Conservation (phyloP, 441 rosid species). For the Raphanus hybrid region DNA sequence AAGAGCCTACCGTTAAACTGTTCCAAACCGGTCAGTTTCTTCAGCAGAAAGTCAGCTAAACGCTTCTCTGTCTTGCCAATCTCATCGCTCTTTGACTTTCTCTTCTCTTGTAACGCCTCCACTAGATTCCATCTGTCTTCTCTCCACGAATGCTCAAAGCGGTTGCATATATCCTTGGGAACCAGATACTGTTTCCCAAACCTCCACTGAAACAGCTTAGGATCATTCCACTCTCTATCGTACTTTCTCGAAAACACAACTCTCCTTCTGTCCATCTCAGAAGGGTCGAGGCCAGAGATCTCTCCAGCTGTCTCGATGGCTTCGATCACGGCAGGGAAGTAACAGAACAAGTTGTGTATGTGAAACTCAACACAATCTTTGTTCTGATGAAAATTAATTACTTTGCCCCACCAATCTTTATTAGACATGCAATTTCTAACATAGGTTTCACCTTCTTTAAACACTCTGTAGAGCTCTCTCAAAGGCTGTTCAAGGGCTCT, state of each 20-base stretch:
- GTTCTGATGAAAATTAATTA: slow-evolving; percentile 73
- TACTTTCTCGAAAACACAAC: slow-evolving; percentile 67
- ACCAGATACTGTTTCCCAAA: slow-evolving; percentile 84
- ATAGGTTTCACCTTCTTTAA: slow-evolving; percentile 88
- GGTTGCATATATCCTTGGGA: slow-evolving; percentile 57
- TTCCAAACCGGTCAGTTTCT: slow-evolving; percentile 63
- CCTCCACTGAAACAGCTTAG: slow-evolving; percentile 75
- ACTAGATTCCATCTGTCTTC: slow-evolving; percentile 85
- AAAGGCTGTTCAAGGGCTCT: slow-evolving; percentile 80
- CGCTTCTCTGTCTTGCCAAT: slow-evolving; percentile 63
- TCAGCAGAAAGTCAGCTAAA: slow-evolving; percentile 64
- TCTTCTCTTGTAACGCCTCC: slow-evolving; percentile 70
- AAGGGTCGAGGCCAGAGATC: slow-evolving; percentile 76
- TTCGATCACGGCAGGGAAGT: slow-evolving; percentile 77
- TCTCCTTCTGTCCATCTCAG: slow-evolving; percentile 80
- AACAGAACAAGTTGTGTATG: slow-evolving; percentile 77
- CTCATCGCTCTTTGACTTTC: slow-evolving; percentile 44
- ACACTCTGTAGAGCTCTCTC: slow-evolving; percentile 75
- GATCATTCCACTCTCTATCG: slow-evolving; percentile 82
- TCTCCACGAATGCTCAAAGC: slow-evolving; percentile 67
- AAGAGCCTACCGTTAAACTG: slow-evolving; percentile 59
- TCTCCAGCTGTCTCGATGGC: slow-evolving; percentile 86
- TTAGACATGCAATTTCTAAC: slow-evolving; percentile 72
- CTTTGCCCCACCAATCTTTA: slow-evolving; percentile 92
- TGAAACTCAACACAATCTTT: slow-evolving; percentile 82